A percentile compares a stretch with the other conserved stretches of the same genome.
These are phyloP conservation scores for Verticillium dahliae DNA, from an alignment of 2,329 filamentous ascomycete genomes.

Conservation along the genomic window DNA sequence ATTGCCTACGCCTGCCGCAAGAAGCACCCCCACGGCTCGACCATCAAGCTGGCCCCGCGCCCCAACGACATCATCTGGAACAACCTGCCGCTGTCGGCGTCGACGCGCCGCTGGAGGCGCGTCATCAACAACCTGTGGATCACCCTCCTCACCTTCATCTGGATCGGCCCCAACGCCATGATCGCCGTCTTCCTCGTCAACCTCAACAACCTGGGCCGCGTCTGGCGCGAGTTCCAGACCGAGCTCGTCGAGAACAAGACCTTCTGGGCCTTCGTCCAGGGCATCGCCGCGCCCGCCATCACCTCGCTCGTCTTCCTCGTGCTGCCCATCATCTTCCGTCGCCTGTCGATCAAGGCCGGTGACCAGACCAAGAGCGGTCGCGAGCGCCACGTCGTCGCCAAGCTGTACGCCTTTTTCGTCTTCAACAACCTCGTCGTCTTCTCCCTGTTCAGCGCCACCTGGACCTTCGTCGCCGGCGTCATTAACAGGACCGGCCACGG, in stretches of 20 bases:
- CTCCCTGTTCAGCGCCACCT: constrained; percentile 81
- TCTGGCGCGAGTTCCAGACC: constrained; percentile 70
- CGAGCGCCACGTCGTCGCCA: constrained; percentile 83
- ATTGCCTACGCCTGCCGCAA: constrained; percentile 77
- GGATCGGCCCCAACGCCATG: constrained; percentile 87
- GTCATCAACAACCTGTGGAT: constrained; percentile 84
- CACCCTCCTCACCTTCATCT: constrained; percentile 69
- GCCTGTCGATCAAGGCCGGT: constrained; percentile 74
- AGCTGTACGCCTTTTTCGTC: constrained; percentile 91
- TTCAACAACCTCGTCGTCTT: constrained; percentile 97
- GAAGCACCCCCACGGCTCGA: constrained; percentile 74
- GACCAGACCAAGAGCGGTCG: constrained; percentile 89
- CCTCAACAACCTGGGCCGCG: constrained; percentile 67
- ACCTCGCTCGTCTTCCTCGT: constrained; percentile 83
- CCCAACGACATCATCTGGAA: constrained; percentile 96
- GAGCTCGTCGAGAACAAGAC: constrained; percentile 56
- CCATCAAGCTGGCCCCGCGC: constrained; percentile 70
- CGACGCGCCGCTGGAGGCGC: constrained; percentile 63
- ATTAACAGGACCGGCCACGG: constrained; percentile 48
- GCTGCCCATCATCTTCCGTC: constrained; percentile 85
- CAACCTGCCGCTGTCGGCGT: constrained; percentile 70
- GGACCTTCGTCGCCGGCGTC: constrained; percentile 64
- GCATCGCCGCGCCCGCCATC: constrained; percentile 81
- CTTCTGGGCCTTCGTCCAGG: constrained; percentile 84
- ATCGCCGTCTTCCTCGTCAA: constrained; percentile 93